Evolutionary conservation across 2,329 filamentous ascomycete species (phyloP).

Genomic region (Sarocladium oryzae): DNA sequence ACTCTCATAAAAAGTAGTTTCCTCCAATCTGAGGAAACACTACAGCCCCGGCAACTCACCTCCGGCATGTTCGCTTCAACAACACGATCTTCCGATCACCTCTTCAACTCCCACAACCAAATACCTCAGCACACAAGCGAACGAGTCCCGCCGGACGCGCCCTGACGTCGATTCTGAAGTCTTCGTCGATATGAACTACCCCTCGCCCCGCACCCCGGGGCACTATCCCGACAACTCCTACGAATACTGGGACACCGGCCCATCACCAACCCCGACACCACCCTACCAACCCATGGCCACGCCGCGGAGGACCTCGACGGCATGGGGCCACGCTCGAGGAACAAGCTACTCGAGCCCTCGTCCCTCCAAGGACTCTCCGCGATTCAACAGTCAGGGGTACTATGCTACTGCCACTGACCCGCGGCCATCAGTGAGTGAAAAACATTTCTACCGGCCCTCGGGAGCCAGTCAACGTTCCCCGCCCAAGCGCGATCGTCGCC

Average conservation of each 20-base stretch:
- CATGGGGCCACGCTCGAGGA: constrained; percentile 32
- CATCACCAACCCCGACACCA: constrained; percentile 9
- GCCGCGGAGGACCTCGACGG: constrained; percentile 48
- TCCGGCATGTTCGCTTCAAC: constrained; percentile 54
- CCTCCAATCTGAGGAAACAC: constrained; percentile 16
- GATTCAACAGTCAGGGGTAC: constrained; percentile 55
- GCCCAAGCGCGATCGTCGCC: constrained; percentile 45
- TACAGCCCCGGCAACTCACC: constrained; percentile 1
- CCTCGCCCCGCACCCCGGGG: constrained; percentile 9
- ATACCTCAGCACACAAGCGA: constrained; percentile 8
- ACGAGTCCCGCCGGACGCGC: constrained; percentile 7
- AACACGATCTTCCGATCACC: constrained; percentile 18
- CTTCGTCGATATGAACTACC: constrained; percentile 26
- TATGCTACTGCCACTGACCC: constrained; percentile 41
- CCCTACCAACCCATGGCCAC: constrained; percentile 9
- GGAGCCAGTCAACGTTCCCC: constrained; percentile 23
- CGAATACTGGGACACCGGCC: constrained; percentile 9
- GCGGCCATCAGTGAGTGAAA: constrained; percentile 44
- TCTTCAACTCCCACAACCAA: constrained; percentile 45
- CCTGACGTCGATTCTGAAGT: constrained; percentile 12
- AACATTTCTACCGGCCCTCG: constrained; percentile 39
- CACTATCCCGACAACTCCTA: constrained; percentile 10
- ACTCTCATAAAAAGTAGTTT: constrained; percentile 11
- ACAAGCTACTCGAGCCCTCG: constrained; percentile 37
- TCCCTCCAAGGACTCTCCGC: constrained; percentile 48